Percentiles rank a stretch among this genome's conserved stretches.
These are phyloP conservation scores for Gracilariopsis chorda DNA, from an alignment of 23 red algal species.

Conservation along the genomic window DNA sequence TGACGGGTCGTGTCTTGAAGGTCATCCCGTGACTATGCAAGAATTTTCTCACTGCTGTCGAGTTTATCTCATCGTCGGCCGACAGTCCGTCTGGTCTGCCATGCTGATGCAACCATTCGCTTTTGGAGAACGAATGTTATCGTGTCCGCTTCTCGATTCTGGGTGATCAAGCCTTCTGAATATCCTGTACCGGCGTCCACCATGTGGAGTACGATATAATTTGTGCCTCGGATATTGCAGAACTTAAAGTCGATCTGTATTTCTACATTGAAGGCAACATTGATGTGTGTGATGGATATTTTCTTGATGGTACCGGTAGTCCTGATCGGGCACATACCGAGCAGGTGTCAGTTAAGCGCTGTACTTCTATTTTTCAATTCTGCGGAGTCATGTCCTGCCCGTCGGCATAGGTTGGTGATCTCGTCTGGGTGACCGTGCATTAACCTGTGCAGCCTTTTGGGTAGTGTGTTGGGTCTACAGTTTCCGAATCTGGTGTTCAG, in stretches of 20 bases:
- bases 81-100: neutral
- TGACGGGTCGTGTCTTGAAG: neutral
- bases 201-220: neutral
- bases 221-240: neutral
- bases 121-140: neutral
- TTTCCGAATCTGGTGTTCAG: neutral
- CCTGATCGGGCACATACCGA: no score
- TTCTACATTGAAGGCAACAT: neutral
- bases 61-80: neutral
- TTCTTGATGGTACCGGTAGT: neutral
- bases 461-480: neutral
- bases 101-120: neutral
- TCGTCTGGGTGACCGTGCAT: neutral
- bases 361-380: neutral
- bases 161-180: neutral
- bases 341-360: neutral
- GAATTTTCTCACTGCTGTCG: neutral
- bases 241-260: neutral
- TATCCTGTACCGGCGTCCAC: neutral
- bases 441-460: neutral
- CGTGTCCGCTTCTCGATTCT: neutral
- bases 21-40: neutral
- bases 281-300: neutral
- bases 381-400: neutral
- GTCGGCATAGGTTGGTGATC: neutral